Evolutionary conservation across 768 basidiomycete genomes (phyloP), one percentile per base, ranked within the genome.

Genomic region (Suillus alpinus): DNA sequence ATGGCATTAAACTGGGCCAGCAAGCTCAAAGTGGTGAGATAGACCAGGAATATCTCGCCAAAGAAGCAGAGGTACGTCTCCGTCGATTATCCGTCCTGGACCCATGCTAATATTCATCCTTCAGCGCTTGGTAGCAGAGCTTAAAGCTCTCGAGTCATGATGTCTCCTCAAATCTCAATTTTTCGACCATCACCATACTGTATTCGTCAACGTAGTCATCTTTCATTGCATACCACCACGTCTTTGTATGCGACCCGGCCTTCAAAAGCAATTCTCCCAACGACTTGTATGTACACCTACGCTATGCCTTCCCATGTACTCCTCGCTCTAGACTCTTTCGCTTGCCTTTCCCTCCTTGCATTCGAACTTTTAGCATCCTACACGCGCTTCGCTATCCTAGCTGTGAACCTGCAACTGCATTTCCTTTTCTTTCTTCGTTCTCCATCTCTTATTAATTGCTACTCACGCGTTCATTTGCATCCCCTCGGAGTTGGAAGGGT

Each of bases 91-190:
- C 16, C 61, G 40, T 29, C 34, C 23, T 12, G 26, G 34, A 31
- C 59, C 31, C 58, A 50, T 62, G 43, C 55, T 16, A 60, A 58
- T 32, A 5, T 39, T 23, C 41, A 52, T 59, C 10, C 52, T 60
- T 32, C 63, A 88, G 87, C 84, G 85, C 58, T 81, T 88, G 64
- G 85, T 88, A n/a, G 78, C 73, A 60, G 87, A 88, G 66, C 79
- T 88, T 6, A 84, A 83, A 68, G 75, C 78, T 32, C 73, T 85
- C 41, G 79, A 81, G 65, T 71, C 74, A 12, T 75, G 57, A 73
- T 61, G 59, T 63, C 51, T 58, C 41, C 46, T 59, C 51, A 46
- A 47, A 32, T 41, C 55, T 57, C 49, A 56, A 44, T 47, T 59
- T 63, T 58, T 56, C 37, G 58, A 68, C 62, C 18, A 53, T 62